Conservation (phyloP, 345 rosid genomes). For the Rubroshorea leprosula region DNA sequence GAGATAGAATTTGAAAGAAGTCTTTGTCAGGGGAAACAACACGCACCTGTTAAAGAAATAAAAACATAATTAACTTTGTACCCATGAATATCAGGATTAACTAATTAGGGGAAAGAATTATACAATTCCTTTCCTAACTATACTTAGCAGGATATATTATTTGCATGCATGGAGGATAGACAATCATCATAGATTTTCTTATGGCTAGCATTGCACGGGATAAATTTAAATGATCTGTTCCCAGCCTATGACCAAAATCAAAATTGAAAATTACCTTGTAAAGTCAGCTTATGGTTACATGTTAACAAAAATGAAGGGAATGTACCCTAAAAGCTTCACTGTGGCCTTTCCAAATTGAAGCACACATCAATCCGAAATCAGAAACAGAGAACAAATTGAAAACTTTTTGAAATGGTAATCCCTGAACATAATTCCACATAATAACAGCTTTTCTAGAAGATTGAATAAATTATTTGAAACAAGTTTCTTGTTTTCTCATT, state of each 20-base stretch:
- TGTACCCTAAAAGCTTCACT: background rate
- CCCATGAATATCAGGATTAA: background rate
- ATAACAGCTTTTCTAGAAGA: too few relatives aligned
- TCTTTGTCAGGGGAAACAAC: conserved; percentile 99
- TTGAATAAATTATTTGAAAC: background rate
- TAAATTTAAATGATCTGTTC: too few relatives aligned
- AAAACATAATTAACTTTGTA: conserved; percentile 13
- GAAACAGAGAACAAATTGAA: background rate
- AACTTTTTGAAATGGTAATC: too few relatives aligned
- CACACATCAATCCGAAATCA: background rate
- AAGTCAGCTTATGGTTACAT: too few relatives aligned
- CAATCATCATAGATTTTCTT: too few relatives aligned
- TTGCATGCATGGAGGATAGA: too few relatives aligned
- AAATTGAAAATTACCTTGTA: too few relatives aligned
- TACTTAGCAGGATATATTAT: background rate
- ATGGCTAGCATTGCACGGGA: too few relatives aligned
- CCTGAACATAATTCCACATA: too few relatives aligned
- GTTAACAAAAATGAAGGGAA: background rate
- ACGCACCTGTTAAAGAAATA: conserved; percentile 51
- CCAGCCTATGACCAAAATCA: too few relatives aligned
- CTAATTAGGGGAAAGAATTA: conserved; percentile 3
- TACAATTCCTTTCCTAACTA: background rate
- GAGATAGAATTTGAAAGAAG: conserved; percentile 93
- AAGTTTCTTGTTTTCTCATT: background rate
- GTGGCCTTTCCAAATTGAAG: background rate